Conservation (phyloP, 345 rosid genomes). For the Pistacia atlantica region DNA sequence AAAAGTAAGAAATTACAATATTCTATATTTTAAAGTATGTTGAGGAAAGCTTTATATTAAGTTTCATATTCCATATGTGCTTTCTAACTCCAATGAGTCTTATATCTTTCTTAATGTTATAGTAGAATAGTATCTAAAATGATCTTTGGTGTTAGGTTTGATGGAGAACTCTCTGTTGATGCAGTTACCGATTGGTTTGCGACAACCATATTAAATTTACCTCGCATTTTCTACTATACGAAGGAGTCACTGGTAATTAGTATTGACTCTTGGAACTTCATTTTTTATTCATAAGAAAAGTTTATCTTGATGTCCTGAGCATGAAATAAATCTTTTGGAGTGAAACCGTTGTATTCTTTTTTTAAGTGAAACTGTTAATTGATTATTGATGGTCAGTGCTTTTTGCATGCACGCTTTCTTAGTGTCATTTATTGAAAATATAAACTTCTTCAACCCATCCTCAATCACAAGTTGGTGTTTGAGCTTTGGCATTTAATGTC, state of each 20-base stretch:
- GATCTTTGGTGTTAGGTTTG: constrained; percentile 55
- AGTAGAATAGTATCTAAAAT: neutral
- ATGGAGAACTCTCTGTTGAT: constrained; percentile 72
- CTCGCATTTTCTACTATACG: constrained; percentile 81
- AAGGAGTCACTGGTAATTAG: constrained; percentile 81
- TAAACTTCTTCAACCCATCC: no score
- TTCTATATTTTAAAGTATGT: neutral
- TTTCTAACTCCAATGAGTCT: neutral
- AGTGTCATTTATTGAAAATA: neutral
- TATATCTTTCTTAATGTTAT: constrained; percentile 7
- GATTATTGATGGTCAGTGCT: neutral
- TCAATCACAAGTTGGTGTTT: neutral
- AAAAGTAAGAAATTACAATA: neutral
- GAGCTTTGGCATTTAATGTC: neutral
- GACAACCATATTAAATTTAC: constrained; percentile 62
- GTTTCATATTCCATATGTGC: neutral
- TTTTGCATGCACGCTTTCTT: neutral
- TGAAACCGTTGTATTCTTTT: neutral
- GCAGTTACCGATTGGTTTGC: constrained; percentile 89
- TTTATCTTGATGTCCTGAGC: neutral
- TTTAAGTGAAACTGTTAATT: neutral
- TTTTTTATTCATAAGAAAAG: neutral
- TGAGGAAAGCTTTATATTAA: neutral
- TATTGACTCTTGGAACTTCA: constrained; percentile 6
- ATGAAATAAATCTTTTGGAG: neutral